A percentile compares a stretch with the other conserved stretches of the same genome.
phyloP scores from a whole-genome alignment of 106 monocot species.

The Phalaenopsis aphrodite region DNA sequence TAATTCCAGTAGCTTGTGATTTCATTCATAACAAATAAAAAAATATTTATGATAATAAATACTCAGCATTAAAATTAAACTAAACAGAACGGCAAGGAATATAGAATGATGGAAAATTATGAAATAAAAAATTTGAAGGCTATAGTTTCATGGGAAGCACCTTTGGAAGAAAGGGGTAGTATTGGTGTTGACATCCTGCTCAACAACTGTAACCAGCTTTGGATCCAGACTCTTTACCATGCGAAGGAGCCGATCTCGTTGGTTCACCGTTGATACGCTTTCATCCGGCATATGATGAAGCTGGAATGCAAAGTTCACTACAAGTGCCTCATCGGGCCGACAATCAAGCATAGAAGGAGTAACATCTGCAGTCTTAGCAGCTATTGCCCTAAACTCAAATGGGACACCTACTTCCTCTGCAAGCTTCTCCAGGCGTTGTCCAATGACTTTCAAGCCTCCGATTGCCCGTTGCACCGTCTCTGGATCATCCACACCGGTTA shows the following conservation, averaged over 20 bases:
- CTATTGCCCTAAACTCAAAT: constrained; percentile 70
- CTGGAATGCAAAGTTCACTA: constrained; percentile 95
- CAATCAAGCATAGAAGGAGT: constrained; percentile 68
- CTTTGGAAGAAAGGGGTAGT: constrained; percentile 93
- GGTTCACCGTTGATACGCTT: constrained; percentile 91
- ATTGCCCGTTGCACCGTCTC: constrained; percentile 80
- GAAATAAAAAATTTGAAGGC: background rate
- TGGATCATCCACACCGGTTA: constrained; percentile 97
- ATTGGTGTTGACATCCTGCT: constrained; percentile 96
- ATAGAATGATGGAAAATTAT: no score
- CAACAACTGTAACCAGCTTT: constrained; percentile 87
- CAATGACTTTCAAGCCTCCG: constrained; percentile 82
- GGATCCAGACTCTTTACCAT: constrained; percentile 92
- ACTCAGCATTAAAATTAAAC: no score
- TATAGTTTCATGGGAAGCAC: constrained; percentile 18
- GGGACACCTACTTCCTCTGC: constrained; percentile 53
- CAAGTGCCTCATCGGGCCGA: constrained; percentile 52
- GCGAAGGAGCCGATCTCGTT: constrained; percentile 82
- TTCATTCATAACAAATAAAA: no score
- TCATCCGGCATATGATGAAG: constrained; percentile 99
- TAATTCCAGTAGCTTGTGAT: no score
- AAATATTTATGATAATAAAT: no score
- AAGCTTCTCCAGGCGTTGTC: constrained; percentile 68
- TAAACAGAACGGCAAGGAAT: no score
- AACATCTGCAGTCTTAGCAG: constrained; percentile 54